A percentile compares a stretch with the other conserved stretches of the same genome.
Conservation (phyloP, 371 early-diverging fungal genomes). For the Mucor racemosus region DNA sequence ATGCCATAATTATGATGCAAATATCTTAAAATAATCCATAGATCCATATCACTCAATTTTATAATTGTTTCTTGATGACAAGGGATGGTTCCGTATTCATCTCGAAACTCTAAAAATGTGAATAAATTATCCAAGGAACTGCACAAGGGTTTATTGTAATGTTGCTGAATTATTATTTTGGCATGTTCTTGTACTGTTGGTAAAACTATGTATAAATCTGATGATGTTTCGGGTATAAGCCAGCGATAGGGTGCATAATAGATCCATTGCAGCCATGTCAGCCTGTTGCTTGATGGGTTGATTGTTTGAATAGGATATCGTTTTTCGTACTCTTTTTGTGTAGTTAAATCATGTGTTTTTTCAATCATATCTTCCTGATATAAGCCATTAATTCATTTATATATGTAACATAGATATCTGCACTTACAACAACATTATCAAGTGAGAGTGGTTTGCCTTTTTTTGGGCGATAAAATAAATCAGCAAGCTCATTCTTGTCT, state of each 20-base stretch:
- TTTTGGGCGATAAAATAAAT: conserved; percentile 21
- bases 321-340: conserved; percentile 23
- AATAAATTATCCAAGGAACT: conserved; percentile 29
- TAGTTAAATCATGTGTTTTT: conserved; percentile 27
- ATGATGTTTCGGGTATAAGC: conserved; percentile 10
- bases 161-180: conserved; percentile 15
- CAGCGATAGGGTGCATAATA: conserved; percentile 5
- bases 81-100: conserved; percentile 21
- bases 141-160: conserved; percentile 22
- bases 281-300: background rate
- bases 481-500: conserved; percentile 16
- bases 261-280: conserved; percentile 21
- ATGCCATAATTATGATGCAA: conserved; percentile 35
- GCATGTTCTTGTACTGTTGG: conserved; percentile 38
- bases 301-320: conserved; percentile 8
- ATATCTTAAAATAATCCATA: conserved; percentile 40
- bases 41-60: conserved; percentile 31
- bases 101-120: conserved; percentile 40
- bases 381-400: background rate
- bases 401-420: background rate
- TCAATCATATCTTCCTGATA: conserved; percentile 22
- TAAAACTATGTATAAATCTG: conserved; percentile 31
- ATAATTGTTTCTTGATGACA: conserved; percentile 17
- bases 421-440: conserved; percentile 27
- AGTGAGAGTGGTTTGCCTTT: conserved; percentile 30